Base-by-base conservation (phyloP, 306 rosid genomes). In the Pyrus pyrifolia region DNA sequence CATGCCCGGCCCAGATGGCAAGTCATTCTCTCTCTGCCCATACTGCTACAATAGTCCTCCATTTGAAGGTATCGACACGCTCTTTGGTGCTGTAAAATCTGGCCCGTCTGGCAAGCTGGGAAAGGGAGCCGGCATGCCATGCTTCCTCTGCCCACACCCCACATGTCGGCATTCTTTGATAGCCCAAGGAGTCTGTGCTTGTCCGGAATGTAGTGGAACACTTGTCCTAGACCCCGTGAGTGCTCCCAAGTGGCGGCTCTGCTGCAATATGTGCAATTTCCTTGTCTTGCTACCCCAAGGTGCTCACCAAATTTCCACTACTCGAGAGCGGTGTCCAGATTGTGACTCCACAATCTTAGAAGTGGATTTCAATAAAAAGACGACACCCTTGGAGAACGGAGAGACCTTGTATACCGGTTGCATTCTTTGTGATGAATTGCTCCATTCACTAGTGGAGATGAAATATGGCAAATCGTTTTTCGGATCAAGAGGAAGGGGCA, bases 11-110 rank as follows among this genome's bases (percentile, higher is more conserved):
- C 96, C 97, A 11, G 98, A 94, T 59, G 96, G 92, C 73, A 91
- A 90, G 89, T 89, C 98, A 44, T 90, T 89, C 76, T 93, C 97
- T 38, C 89, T 92, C 71, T 92, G 98, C 82, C 98, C 98, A 27
- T 94, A 89, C 79, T 94, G 98, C 90, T 94, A 94, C 88, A 92
- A 87, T 78, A 92, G 88, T 83, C 97, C 98, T 70, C 98, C 98
- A 73, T 94, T 94, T 76, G 98, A 94, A 87, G 98, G 98, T 29
- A 89, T 94, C 4, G 90, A 87, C 60, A 17, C 88, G 33, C 89
- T 88, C 81, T 82, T 82, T 69, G 88, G 89, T 64, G 77, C 87
- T 5, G 83, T 80, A 35, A 89, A 88, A 88, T 78, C 88, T 31
- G 60, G 85, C 70, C 35, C 82, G 80, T 79, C 95, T 25, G 87